A percentile compares a stretch with the other conserved stretches of the same genome.
phyloP scores from a whole-genome alignment of 1,284 basidiomycete species.

The Amylostereum chailletii region DNA sequence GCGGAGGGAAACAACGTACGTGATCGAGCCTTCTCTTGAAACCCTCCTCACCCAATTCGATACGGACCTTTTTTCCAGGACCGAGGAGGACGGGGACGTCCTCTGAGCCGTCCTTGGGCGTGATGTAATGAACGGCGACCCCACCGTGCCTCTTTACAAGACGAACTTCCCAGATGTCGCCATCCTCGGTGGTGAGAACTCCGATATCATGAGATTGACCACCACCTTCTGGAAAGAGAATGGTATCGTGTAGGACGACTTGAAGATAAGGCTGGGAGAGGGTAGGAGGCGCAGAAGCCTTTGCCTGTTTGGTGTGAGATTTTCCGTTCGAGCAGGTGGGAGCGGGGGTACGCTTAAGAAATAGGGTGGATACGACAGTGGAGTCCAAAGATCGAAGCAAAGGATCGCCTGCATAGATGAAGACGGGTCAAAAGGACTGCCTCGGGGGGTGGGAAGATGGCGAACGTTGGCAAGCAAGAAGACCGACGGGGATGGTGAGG shows the following conservation, averaged over 20 bases:
- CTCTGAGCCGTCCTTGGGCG: constrained; percentile 34
- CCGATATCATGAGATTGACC: constrained; percentile 83
- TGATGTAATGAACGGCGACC: constrained; percentile 73
- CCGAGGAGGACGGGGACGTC: constrained; percentile 35
- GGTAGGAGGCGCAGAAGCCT: constrained; percentile 32
- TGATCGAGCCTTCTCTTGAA: constrained; percentile 73
- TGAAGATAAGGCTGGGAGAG: constrained; percentile 40
- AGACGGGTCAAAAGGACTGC: neutral
- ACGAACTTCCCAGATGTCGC: constrained; percentile 50
- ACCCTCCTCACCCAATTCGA: constrained; percentile 52
- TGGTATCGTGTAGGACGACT: constrained; percentile 71
- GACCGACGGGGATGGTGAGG: constrained; percentile 55
- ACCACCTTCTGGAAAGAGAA: constrained; percentile 87
- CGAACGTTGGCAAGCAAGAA: constrained; percentile 66
- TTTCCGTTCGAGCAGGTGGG: constrained; percentile 37
- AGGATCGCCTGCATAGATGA: constrained; percentile 45
- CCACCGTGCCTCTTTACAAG: constrained; percentile 67
- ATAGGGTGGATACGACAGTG: constrained; percentile 37
- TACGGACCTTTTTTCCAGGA: constrained; percentile 45
- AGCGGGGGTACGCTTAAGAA: constrained; percentile 31
- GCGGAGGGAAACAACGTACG: constrained; percentile 32
- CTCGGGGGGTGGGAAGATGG: constrained; percentile 4
- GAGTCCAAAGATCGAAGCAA: constrained; percentile 49
- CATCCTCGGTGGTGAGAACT: constrained; percentile 35
- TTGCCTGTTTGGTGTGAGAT: constrained; percentile 36